Evolutionary conservation across 495 filamentous ascomycete species (phyloP), one percentile per base, ranked within the genome.

Genomic region (Talaromyces borbonicus): DNA sequence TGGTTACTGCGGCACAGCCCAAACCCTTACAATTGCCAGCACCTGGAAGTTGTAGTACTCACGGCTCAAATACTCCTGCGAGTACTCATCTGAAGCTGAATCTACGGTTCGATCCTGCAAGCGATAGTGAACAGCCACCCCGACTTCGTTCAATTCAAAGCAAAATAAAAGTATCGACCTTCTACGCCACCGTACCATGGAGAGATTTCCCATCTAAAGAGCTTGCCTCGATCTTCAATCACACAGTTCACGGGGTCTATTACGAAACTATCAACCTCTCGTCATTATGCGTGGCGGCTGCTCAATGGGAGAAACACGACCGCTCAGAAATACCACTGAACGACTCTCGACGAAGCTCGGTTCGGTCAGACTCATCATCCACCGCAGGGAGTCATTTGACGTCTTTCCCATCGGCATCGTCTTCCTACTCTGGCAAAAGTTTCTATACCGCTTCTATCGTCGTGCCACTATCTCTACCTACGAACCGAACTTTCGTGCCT

Each of bases 121-220:
- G 76, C 4, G 59, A 71, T 38, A 62, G 65, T 22, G 66, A 73
- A 16, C 54, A 67, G 16, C 87, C 86, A 11, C 92, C 92, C 2
- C 72, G 67, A 24, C 69, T 97, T 5, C 75, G 76, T 18, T 69
- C 67, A 4, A 61, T 95, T 20, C 64, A 67, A 12, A 81, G 76
- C 48, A 94, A 87, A 62, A 63, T 98, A 22, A 81, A 77, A 32
- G 78, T 79, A 1, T 68, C 69, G 43, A 97, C 89, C 2, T 94
- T 78, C 66, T 96, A 72, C 64, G 68, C 81, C 41, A 62, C 72
- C 4, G 55, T 73, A 26, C 84, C 87, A 3, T 81, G 81, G 67
- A 54, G 56, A 2, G 60, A 69, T 27, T 66, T 65, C 32, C 71
- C 71, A 8, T 61, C 48, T 22, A 50, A 53, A 12, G 52, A 54